These are phyloP conservation scores for Oryza meyeriana DNA, from an alignment of 176 grass and related monocot species.

Conservation along the genomic window DNA sequence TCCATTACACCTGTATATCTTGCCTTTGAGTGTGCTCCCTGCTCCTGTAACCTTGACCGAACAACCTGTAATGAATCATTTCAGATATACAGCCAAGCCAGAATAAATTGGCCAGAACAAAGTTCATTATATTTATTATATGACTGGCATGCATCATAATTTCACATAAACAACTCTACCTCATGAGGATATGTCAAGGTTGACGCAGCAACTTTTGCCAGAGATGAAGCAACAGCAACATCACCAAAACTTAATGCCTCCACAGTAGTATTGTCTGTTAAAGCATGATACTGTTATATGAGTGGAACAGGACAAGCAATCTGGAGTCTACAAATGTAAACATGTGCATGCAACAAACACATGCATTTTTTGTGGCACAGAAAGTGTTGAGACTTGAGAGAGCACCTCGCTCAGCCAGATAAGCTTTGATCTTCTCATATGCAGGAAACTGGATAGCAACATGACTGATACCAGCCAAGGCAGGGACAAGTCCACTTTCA, in stretches of 20 bases:
- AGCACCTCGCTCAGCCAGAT: slow-evolving; percentile 84
- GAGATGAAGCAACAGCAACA: slow-evolving; percentile 93
- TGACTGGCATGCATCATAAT: not conserved
- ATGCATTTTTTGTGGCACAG: slow-evolving; percentile 1
- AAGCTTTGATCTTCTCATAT: slow-evolving; percentile 90
- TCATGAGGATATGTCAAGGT: slow-evolving; percentile 97
- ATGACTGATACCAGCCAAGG: slow-evolving; percentile 93
- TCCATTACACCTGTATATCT: slow-evolving; percentile 79
- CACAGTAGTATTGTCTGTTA: slow-evolving; percentile 86
- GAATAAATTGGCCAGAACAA: not conserved
- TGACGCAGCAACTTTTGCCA: slow-evolving; percentile 89
- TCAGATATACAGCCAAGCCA: not conserved
- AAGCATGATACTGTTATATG: slow-evolving; percentile 22
- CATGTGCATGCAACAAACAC: not conserved
- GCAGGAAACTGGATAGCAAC: slow-evolving; percentile 96
- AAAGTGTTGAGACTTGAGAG: not conserved
- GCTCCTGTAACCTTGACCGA: slow-evolving; percentile 88
- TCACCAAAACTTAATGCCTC: slow-evolving; percentile 78
- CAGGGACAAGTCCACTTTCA: slow-evolving; percentile 80
- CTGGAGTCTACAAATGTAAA: not conserved
- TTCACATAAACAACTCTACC: slow-evolving; percentile 23
- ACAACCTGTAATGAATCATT: slow-evolving; percentile 63
- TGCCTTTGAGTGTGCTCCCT: slow-evolving; percentile 54
- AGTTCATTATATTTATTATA: slow-evolving; percentile 1
- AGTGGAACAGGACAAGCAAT: slow-evolving; percentile 13